Evolutionary conservation across 148 eudicot species (phyloP).

Genomic region (Nyssa sinensis): DNA sequence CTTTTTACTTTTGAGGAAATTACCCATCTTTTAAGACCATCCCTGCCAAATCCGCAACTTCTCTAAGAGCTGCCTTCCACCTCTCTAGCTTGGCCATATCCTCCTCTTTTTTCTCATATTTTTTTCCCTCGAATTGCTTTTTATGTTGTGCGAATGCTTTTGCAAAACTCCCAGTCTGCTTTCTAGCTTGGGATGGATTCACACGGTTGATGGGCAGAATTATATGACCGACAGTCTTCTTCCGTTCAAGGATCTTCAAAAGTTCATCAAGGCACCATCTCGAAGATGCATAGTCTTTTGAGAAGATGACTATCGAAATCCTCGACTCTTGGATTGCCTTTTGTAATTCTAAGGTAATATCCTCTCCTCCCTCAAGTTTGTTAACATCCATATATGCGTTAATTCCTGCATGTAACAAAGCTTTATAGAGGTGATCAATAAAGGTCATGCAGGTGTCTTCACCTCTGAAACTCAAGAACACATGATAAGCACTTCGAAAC

Average conservation of each 20-base stretch:
- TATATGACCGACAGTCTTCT: neutral
- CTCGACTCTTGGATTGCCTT: too few relatives aligned
- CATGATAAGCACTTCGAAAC: neutral
- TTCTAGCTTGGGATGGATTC: constrained; percentile 4
- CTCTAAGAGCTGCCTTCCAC: neutral
- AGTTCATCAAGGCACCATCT: too few relatives aligned
- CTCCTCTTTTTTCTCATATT: neutral
- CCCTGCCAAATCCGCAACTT: neutral
- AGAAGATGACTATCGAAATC: too few relatives aligned
- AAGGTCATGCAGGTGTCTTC: too few relatives aligned
- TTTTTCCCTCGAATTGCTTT: neutral
- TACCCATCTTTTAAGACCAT: neutral
- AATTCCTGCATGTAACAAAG: neutral
- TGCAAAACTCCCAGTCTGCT: neutral
- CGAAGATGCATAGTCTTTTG: too few relatives aligned
- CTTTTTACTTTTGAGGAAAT: neutral
- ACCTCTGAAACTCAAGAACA: too few relatives aligned
- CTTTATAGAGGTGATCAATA: neutral
- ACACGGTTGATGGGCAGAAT: neutral
- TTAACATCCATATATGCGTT: neutral
- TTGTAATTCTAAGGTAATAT: too few relatives aligned
- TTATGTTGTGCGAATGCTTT: neutral
- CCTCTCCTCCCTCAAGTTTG: too few relatives aligned
- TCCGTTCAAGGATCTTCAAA: too few relatives aligned
- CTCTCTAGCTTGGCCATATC: neutral